Evolutionary conservation across 1,139 yeast species (phyloP), one percentile per base, ranked within the genome.

Genomic region (Arxiozyma slooffiae): DNA sequence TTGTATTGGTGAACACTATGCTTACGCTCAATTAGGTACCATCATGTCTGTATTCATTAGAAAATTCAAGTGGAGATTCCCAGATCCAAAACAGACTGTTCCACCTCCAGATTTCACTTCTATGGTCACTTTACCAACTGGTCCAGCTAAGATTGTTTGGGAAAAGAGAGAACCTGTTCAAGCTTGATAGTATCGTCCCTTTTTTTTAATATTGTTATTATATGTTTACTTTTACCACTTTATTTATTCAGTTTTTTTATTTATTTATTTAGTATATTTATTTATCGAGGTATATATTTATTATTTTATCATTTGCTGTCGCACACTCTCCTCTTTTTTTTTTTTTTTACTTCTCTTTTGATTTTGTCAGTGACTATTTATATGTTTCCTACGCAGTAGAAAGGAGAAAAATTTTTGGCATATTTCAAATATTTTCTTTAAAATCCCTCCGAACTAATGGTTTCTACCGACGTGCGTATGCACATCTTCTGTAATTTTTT

Each of bases 1-100:
- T 74, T 92, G 99, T 73, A 89, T 92, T 65, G 99, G 99, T 64
- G 99, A 92, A 72, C 97, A 90, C 67, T 92, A 92, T 73, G 99
- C 99, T 44, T 88, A 84, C 69, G 82, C 85, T 59, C 99, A 92
- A 74, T 79, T 92, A 61, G 96, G 96, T 51, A 83, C 95, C 51
- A 76, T 92, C 55, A 74, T 94, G 66, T 73, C 89, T 39, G 79
- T 89, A 22, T 85, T 76, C 67, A 79, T 90, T 38, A 85, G 85
- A 68, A 82, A 85, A 56, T 71, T 86, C 67, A 82, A 76, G 67
- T 90, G 96, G 96, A 75, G 76, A 46, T 75, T 81, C 54, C 80
- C 82, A 41, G 71, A 70, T 30, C 82, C 80, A 45, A 64, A 65
- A 44, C 67, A 71, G 40, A 69, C 74, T 44, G 73, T 89, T 37